A percentile compares a stretch with the other conserved stretches of the same genome.
phyloP scores from a whole-genome alignment of 2,329 filamentous ascomycete genomes.

The Phoma sp. region DNA sequence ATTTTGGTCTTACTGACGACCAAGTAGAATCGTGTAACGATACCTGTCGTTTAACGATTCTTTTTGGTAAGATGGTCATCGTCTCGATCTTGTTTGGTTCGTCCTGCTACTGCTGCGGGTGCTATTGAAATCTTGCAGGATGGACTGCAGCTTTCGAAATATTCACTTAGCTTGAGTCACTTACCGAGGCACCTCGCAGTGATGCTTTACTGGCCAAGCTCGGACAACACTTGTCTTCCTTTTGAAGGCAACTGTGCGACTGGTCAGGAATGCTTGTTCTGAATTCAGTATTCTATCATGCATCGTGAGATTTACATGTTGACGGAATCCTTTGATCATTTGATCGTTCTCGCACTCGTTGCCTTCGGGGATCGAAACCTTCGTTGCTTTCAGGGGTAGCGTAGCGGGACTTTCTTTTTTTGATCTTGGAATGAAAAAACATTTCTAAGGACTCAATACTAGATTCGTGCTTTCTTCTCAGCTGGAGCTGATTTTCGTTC shows the following conservation, averaged over 20 bases:
- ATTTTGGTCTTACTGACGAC: too few relatives aligned
- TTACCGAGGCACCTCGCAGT: background rate
- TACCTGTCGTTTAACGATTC: background rate
- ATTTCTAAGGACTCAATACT: too few relatives aligned
- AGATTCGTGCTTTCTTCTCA: too few relatives aligned
- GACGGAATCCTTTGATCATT: background rate
- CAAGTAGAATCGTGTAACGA: too few relatives aligned
- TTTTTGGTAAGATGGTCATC: background rate
- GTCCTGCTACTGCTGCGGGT: background rate
- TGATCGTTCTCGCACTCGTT: background rate
- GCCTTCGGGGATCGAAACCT: background rate
- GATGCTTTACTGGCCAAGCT: background rate
- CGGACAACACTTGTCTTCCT: background rate
- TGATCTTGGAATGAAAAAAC: too few relatives aligned
- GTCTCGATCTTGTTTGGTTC: background rate
- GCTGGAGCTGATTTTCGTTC: too few relatives aligned
- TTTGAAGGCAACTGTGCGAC: conserved; percentile 1
- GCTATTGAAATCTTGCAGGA: background rate
- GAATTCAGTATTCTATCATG: background rate
- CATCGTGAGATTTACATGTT: background rate
- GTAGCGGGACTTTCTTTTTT: too few relatives aligned
- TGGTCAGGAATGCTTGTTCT: background rate
- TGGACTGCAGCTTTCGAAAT: background rate
- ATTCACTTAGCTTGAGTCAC: background rate
- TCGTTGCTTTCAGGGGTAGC: too few relatives aligned